Evolutionary conservation across 495 filamentous ascomycete species (phyloP), one percentile per base, ranked within the genome.

Genomic region (Xylaria intraflava): DNA sequence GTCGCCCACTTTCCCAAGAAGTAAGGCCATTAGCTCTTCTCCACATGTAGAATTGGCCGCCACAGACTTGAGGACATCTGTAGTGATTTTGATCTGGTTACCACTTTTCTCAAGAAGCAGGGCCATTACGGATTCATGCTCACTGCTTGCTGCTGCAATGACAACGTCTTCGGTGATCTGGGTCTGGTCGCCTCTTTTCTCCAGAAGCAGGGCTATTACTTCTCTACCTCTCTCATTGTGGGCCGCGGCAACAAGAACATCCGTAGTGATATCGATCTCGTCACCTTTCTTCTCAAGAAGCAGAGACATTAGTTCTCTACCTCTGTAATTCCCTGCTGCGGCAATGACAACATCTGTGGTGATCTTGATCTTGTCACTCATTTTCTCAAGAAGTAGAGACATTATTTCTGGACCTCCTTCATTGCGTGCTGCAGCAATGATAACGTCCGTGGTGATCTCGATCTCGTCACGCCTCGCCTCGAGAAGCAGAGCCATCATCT

Each of bases 381-480:
- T 29, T 29, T 29, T 29, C 9, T 29, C 27, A 29, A 4, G n/a
- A n/a, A n/a, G n/a, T n/a, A n/a, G n/a, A n/a, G n/a, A n/a, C n/a
- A n/a, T n/a, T n/a, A n/a, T n/a, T n/a, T n/a, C n/a, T n/a, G n/a
- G n/a, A n/a, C n/a, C n/a, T n/a, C n/a, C n/a, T n/a, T n/a, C n/a
- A 50, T 60, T 60, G 19, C 47, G 29, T 17, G 58, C 58, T 46
- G 53, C 58, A 46, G 58, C 58, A 35, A 38, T 42, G 12, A 58
- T 22, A 19, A 61, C 38, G 14, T 54, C 44, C 29, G 51, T 36
- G 12, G 57, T 59, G n/a, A 59, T 45, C 2, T 19, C 1, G 22
- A 59, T 24, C 16, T 59, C 17, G 46, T 59, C 33, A 16, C 57
- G 47, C 26, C 46, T 39, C 29, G 56, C 51, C n/a, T 38, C 35